Conservation (phyloP, 345 rosid genomes). For the Eucalyptus pauciflora region DNA sequence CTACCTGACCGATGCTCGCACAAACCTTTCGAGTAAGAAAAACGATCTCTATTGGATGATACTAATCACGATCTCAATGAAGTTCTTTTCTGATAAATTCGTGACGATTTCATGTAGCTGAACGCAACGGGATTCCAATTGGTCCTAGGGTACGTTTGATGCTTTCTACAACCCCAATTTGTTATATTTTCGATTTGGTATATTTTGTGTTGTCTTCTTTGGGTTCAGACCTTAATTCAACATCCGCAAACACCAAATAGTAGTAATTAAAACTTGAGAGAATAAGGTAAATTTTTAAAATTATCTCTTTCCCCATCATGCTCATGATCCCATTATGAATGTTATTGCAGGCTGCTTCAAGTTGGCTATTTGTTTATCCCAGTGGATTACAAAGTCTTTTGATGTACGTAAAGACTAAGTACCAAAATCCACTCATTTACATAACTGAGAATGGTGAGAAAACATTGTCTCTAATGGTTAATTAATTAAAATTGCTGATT, state of each 20-base stretch:
- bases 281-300: background rate
- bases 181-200: background rate
- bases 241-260: background rate
- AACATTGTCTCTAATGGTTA: background rate
- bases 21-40: slow-evolving; percentile 7
- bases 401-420: background rate
- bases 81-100: background rate
- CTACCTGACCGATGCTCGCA: slow-evolving; percentile 18
- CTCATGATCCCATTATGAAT: background rate
- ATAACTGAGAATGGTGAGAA: background rate
- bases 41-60: background rate
- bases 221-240: background rate
- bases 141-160: background rate
- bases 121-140: background rate
- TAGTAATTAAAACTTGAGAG: background rate
- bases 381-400: background rate
- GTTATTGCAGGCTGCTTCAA: background rate
- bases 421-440: background rate
- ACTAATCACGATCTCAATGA: background rate
- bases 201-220: background rate
- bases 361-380: background rate
- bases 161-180: background rate
- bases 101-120: background rate
- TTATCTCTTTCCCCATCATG: too few relatives aligned
- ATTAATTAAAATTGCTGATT: background rate